Base-by-base conservation (phyloP, 306 rosid species). In the Malus fusca region DNA sequence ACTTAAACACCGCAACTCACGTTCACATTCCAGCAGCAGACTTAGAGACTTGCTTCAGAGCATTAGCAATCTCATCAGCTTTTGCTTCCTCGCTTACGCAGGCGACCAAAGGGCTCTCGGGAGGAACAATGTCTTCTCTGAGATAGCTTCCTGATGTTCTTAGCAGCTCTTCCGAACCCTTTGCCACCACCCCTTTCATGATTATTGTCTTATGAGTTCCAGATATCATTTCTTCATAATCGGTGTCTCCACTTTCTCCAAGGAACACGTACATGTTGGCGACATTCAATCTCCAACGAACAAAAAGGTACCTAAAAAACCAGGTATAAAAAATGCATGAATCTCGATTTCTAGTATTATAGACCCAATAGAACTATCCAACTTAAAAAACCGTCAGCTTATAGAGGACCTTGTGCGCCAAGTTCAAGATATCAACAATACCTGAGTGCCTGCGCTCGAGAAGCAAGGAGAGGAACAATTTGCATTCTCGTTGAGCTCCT, bases 231-330 rank as follows among this genome's bases (percentile, higher is more conserved):
- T 93, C 98, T 68, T 93, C 98, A 55, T 81, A 83, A 82, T 93
- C 98, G 0, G 90, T 89, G 87, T 93, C 98, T 52, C 98, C 96
- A 21, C 84, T 86, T 84, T 93, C 93, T 56, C 98, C 98, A 3
- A 90, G 87, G 64, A 93, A 73, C 30, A 93, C 95, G 73, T 83
- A 89, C 98, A 93, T 93, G 85, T 89, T 93, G 28, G 93, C 88
- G n/a, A 93, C 88, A 37, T 86, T 90, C 72, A 90, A 65, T 78
- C 91, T 85, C 98, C 98, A 93, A 9, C 98, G 93, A 33, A 93
- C 98, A 69, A 93, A 93, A 31, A 93, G 87, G 76, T 93, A 93
- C 89, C 98, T 93, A n/a, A 61, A 17, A 17, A 60, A 78, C 55
- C 68, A 74, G n/a, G 28, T 63, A 26, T 40, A 21, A 31, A 40